Conservation (phyloP, 306 rosid species). For the Hylodesmum podocarpum region DNA sequence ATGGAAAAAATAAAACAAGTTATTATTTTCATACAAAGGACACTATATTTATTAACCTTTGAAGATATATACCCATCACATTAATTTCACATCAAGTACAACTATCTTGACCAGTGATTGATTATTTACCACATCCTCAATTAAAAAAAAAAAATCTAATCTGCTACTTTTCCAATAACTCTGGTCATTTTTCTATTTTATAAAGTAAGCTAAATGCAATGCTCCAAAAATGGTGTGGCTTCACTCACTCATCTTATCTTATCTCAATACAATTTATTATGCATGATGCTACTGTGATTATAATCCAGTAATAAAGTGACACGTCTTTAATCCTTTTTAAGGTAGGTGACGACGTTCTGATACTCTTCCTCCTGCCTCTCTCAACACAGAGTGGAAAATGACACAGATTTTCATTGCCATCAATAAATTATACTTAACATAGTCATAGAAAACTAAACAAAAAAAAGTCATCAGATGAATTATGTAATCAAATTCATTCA, state of each 20-base stretch:
- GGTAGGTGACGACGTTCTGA: constrained; percentile 58
- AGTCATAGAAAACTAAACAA: neutral
- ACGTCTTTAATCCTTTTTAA: constrained; percentile 46
- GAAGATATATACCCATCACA: too few species aligned
- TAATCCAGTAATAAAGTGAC: constrained; percentile 35
- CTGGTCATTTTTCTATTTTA: neutral
- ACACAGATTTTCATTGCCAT: neutral
- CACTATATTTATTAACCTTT: too few species aligned
- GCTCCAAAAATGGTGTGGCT: neutral
- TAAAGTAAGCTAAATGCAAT: neutral
- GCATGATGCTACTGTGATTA: neutral
- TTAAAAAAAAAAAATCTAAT: neutral
- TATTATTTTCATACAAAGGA: too few species aligned
- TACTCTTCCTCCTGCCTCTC: constrained; percentile 22
- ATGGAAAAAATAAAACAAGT: too few species aligned
- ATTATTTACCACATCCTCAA: neutral
- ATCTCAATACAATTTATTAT: neutral
- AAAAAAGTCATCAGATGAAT: neutral
- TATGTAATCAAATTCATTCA: too few species aligned
- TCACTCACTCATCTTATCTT: neutral
- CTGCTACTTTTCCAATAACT: neutral
- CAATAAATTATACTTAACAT: neutral
- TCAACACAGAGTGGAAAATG: constrained; percentile 35
- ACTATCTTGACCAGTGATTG: too few species aligned
- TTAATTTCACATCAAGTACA: neutral